Base-by-base conservation (phyloP, 2,329 filamentous ascomycete species). In the Cryphonectria japonica region DNA sequence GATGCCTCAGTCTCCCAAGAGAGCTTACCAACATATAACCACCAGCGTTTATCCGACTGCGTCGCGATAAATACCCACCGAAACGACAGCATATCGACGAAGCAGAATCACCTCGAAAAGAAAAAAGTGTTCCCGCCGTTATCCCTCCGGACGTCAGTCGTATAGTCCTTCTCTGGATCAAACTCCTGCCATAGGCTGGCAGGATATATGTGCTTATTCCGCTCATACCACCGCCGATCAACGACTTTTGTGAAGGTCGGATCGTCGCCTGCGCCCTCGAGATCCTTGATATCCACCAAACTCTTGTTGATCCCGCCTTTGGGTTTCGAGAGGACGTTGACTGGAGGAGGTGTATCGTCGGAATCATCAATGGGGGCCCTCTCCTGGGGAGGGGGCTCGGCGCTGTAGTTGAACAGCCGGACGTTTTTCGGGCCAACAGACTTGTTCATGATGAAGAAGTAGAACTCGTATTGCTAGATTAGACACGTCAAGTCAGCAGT, bases 201-300 rank as follows among this genome's bases (percentile, higher is more conserved):
- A 0, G 96, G 96, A 79, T 95, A 99, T 71, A 99, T 98, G 81
- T 99, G 96, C 82, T 98, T 99, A 80, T 98, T 98, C 78, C 91
- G 89, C 84, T 98, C 94, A 80, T 98, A 99, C 96, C 96, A 99
- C 72, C 96, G 86, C 72, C 96, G 88, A 83, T 99, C 95, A 4
- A 99, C 95, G 3, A 99, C 95, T 79, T 98, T 98, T 3, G 95
- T 98, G 73, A 92, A 82, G 3, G 87, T 87, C 0, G 95, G 90
- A 76, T 98, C 95, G 73, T 96, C 92, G 57, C 85, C 81, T 37
- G 86, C 90, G 19, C 95, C 95, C 82, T 98, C 95, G 16, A 91
- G 86, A 68, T 86, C 85, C 54, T 82, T 83, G 63, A 89, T 83
- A 64, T 86, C 84, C 19, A 84, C 80, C 3, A 84, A 79, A 7